Evolutionary conservation across 345 rosid species (phyloP).

Genomic region (Noccaea caerulescens): DNA sequence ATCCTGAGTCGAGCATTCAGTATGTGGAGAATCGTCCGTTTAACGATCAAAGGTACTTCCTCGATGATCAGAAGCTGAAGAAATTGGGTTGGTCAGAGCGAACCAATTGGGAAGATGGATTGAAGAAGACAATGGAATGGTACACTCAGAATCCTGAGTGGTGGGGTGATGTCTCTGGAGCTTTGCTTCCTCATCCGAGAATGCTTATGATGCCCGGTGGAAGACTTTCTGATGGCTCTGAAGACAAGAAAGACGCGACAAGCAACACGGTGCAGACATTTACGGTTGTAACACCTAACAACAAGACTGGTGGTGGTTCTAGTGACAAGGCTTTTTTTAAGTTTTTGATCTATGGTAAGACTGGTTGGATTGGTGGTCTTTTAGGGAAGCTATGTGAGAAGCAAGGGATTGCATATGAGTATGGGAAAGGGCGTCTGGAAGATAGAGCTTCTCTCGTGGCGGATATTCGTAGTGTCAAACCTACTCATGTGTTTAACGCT

Average conservation of each 20-base stretch:
- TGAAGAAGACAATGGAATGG: conserved; percentile 65
- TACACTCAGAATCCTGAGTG: conserved; percentile 55
- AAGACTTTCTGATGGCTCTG: conserved; percentile 49
- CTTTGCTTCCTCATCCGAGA: conserved; percentile 64
- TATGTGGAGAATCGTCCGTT: conserved; percentile 66
- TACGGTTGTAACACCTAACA: conserved; percentile 58
- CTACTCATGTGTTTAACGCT: conserved; percentile 63
- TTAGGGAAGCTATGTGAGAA: conserved; percentile 55
- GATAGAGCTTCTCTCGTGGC: conserved; percentile 53
- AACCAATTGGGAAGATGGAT: conserved; percentile 65
- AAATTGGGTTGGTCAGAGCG: conserved; percentile 63
- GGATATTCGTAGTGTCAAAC: conserved; percentile 48
- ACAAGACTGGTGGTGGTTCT: conserved; percentile 34
- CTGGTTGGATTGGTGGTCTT: conserved; percentile 71
- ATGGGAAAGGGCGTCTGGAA: conserved; percentile 60
- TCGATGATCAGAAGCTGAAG: conserved; percentile 68
- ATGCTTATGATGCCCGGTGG: conserved; percentile 75
- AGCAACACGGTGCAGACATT: conserved; percentile 53
- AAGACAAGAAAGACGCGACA: conserved; percentile 45
- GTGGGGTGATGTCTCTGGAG: conserved; percentile 76
- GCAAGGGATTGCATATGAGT: conserved; percentile 49
- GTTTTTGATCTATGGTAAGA: conserved; percentile 59
- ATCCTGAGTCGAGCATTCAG: conserved; percentile 47
- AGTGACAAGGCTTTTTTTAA: conserved; percentile 42
- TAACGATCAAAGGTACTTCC: conserved; percentile 65